Evolutionary conservation across 2,329 filamentous ascomycete genomes (phyloP).

Genomic region (Colletotrichum tanaceti): DNA sequence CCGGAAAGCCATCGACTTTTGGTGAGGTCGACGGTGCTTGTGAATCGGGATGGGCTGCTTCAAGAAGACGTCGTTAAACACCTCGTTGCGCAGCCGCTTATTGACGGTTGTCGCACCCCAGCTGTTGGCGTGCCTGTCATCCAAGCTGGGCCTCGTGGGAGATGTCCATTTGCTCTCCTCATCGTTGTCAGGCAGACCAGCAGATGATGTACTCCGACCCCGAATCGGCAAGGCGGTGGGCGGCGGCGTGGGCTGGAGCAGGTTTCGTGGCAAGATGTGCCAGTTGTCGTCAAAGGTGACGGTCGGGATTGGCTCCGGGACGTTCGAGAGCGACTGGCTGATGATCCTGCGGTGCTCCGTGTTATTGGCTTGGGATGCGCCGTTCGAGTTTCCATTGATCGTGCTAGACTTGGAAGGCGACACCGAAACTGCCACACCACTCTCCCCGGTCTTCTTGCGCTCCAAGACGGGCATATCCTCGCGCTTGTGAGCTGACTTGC

Average conservation of each 20-base stretch:
- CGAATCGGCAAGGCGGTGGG: conserved; percentile 44
- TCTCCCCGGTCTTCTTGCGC: conserved; percentile 42
- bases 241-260: conserved; percentile 72
- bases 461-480: conserved; percentile 54
- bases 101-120: conserved; percentile 97
- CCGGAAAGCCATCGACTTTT: conserved; percentile 69
- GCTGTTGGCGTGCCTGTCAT: conserved; percentile 70
- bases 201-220: conserved; percentile 53
- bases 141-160: conserved; percentile 57
- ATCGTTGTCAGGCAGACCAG: conserved; percentile 41
- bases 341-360: conserved; percentile 60
- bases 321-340: conserved; percentile 80
- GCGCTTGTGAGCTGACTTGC: conserved; percentile 65
- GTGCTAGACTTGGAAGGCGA: conserved; percentile 24
- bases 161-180: conserved; percentile 19
- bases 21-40: conserved; percentile 77
- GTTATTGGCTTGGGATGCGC: conserved; percentile 20
- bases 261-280: conserved; percentile 88
- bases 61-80: conserved; percentile 91
- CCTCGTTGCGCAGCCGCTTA: conserved; percentile 85
- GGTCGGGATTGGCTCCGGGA: conserved; percentile 78
- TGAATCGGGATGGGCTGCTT: conserved; percentile 86
- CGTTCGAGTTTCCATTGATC: conserved; percentile 10
- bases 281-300: conserved; percentile 95
- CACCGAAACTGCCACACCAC: conserved; percentile 1